A percentile compares a stretch with the other conserved stretches of the same genome.
These are phyloP conservation scores for Sporothrix euskadiensis DNA, from an alignment of 2,329 filamentous ascomycete species.

Conservation along the genomic window DNA sequence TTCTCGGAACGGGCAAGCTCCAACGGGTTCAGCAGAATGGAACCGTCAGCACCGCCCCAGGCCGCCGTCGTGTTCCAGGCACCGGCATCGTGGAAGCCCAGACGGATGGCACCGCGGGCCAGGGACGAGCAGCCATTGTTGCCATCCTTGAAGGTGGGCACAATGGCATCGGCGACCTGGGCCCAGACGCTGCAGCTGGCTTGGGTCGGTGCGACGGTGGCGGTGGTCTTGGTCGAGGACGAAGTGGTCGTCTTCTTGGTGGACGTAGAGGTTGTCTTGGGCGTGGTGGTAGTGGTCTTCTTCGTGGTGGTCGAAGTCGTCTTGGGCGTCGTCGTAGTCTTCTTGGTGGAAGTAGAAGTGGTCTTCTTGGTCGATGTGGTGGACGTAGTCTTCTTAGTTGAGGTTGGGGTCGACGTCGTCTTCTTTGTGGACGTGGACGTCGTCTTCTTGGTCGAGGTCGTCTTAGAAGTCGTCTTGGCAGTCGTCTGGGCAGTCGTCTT, in stretches of 20 bases:
- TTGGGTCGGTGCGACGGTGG: background rate
- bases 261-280: background rate
- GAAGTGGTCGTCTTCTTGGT: background rate
- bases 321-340: background rate
- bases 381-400: background rate
- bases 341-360: background rate
- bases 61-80: constrained; percentile 44
- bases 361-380: background rate
- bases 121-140: constrained; percentile 42
- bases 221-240: background rate
- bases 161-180: constrained; percentile 43
- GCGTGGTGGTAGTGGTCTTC: background rate
- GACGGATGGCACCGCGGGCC: constrained; percentile 47
- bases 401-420: background rate
- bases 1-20: constrained; percentile 53
- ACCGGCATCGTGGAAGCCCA: constrained; percentile 51
- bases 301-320: background rate
- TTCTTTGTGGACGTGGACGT: background rate
- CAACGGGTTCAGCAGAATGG: constrained; percentile 45
- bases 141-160: constrained; percentile 38
- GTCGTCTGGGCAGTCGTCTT: background rate
- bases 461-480: background rate
- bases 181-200: constrained; percentile 43
- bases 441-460: background rate
- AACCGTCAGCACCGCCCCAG: constrained; percentile 48